Evolutionary conservation across 2,329 filamentous ascomycete species (phyloP).

Genomic region (Cadophora malorum): DNA sequence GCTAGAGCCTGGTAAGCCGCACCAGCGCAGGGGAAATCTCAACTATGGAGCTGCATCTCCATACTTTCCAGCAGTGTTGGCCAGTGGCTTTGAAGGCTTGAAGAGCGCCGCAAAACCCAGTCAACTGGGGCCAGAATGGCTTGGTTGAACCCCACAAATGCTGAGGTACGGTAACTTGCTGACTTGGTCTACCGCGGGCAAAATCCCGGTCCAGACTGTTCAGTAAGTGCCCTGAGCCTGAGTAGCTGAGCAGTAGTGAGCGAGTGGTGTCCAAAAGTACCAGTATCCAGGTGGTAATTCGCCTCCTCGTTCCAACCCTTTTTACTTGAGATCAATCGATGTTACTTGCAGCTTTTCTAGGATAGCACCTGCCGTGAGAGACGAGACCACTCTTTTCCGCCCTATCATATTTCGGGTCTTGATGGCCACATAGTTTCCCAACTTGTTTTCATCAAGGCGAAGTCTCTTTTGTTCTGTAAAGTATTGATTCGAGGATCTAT

Average conservation of each 20-base stretch:
- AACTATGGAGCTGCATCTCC: constrained; percentile 16
- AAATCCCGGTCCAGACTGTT: neutral
- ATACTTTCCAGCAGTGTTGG: constrained; percentile 10
- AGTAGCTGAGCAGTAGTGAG: neutral
- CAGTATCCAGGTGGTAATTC: constrained; percentile 11
- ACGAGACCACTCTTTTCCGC: constrained; percentile 8
- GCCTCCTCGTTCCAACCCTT: constrained; percentile 21
- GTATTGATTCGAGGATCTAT: constrained; percentile 2
- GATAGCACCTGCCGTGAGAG: constrained; percentile 19
- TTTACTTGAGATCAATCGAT: constrained; percentile 25
- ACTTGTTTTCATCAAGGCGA: constrained; percentile 23
- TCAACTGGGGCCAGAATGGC: neutral
- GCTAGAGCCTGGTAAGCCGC: constrained; percentile 20
- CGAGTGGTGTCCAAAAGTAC: constrained; percentile 9
- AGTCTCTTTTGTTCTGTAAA: constrained; percentile 1
- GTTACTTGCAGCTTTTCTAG: constrained; percentile 16
- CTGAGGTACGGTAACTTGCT: constrained; percentile 1
- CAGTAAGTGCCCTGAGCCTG: no score
- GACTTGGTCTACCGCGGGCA: constrained; percentile 5
- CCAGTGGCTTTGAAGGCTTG: constrained; percentile 2
- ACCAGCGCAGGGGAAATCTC: constrained; percentile 26
- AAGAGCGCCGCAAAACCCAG: constrained; percentile 12
- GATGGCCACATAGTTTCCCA: constrained; percentile 36
- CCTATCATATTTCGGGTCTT: constrained; percentile 16
- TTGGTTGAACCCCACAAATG: neutral